These are phyloP conservation scores for Nakazawaea pomicola DNA, from an alignment of 805 yeast species.

Conservation along the genomic window DNA sequence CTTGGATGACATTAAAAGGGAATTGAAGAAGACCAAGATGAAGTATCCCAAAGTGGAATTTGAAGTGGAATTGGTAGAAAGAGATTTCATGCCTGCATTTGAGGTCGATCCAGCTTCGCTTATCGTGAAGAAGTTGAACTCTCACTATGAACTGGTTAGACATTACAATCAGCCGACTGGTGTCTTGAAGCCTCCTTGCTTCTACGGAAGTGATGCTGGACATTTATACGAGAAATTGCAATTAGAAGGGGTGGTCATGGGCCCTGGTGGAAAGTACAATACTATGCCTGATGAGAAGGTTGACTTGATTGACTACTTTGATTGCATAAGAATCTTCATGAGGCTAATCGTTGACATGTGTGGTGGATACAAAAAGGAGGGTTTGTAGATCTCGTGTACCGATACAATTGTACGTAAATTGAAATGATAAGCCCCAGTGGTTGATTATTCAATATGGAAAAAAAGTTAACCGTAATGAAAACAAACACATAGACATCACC, in stretches of 20 bases:
- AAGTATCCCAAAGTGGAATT: constrained; percentile 21
- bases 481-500: too few species aligned
- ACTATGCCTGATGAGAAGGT: constrained; percentile 23
- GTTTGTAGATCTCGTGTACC: not conserved
- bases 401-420: too few species aligned
- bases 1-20: constrained; percentile 19
- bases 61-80: constrained; percentile 17
- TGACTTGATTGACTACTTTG: constrained; percentile 20
- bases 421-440: too few species aligned
- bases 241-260: constrained; percentile 22
- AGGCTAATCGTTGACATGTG: constrained; percentile 18
- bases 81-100: constrained; percentile 22
- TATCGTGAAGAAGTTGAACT: constrained; percentile 17
- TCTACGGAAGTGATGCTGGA: constrained; percentile 23
- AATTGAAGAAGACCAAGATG: constrained; percentile 20
- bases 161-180: constrained; percentile 21
- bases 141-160: constrained; percentile 16
- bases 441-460: too few species aligned
- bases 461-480: too few species aligned
- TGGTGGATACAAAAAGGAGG: constrained; percentile 17
- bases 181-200: constrained; percentile 22
- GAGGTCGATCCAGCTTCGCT: constrained; percentile 19
- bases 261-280: constrained; percentile 23
- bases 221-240: constrained; percentile 20
- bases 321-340: constrained; percentile 21